Conservation (phyloP, 2,329 filamentous ascomycete species). For the Thermothelomyces thermophilus region DNA sequence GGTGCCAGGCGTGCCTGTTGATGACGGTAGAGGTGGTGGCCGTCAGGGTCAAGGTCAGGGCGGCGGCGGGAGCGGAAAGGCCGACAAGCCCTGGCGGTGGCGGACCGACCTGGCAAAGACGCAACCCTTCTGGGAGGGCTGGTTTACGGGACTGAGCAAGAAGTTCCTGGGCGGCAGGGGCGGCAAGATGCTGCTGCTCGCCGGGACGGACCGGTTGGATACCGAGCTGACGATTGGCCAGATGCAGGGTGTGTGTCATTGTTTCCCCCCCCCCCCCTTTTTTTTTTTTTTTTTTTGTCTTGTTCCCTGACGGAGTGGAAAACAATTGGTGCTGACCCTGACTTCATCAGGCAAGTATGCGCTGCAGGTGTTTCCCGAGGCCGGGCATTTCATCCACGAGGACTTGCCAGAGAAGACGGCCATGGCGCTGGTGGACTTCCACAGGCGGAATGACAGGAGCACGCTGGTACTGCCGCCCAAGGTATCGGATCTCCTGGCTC, state of each 20-base stretch:
- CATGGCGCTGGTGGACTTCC: constrained; percentile 79
- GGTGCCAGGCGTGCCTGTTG: no score
- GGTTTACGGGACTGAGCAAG: constrained; percentile 81
- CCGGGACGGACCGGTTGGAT: constrained; percentile 83
- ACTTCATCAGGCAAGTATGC: constrained; percentile 71
- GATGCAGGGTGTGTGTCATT: constrained; percentile 84
- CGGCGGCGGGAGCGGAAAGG: constrained; percentile 5
- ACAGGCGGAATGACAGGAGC: constrained; percentile 81
- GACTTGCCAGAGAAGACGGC: constrained; percentile 89
- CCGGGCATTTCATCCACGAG: constrained; percentile 95
- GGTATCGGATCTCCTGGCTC: constrained; percentile 65
- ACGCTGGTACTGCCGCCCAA: constrained; percentile 85
- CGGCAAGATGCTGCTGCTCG: constrained; percentile 77
- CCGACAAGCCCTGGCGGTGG: constrained; percentile 61
- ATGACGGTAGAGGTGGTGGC: no score
- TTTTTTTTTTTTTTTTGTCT: neutral
- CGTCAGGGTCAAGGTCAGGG: neutral
- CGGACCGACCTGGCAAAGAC: constrained; percentile 76
- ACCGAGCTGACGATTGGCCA: constrained; percentile 92
- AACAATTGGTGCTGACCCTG: neutral
- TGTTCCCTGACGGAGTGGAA: neutral
- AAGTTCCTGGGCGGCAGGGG: constrained; percentile 80
- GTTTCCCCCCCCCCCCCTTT: no score
- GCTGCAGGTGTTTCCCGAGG: constrained; percentile 86
- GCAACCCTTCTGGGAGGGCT: constrained; percentile 87